phyloP scores from a whole-genome alignment of 169 alveolate species.

The Perkinsus marinus region DNA sequence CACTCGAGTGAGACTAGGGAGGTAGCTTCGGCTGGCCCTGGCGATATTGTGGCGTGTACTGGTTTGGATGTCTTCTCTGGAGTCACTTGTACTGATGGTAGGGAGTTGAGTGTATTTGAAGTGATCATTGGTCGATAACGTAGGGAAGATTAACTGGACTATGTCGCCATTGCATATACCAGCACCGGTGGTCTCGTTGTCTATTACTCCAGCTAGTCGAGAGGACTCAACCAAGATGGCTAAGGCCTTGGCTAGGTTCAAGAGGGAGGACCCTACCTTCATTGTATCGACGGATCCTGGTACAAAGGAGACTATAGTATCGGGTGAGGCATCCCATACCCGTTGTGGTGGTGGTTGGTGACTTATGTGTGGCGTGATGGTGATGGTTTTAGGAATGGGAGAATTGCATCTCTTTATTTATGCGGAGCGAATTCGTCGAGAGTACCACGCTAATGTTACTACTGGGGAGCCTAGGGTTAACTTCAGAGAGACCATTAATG shows the following conservation, averaged over 20 bases:
- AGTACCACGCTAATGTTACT: slow-evolving; percentile 47
- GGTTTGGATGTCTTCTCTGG: slow-evolving; percentile 85
- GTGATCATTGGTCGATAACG: too few relatives aligned
- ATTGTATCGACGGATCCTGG: slow-evolving; percentile 64
- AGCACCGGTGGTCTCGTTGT: slow-evolving; percentile 79
- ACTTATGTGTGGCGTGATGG: not conserved
- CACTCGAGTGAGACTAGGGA: slow-evolving; percentile 84
- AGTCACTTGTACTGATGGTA: slow-evolving; percentile 64
- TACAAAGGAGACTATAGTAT: slow-evolving; percentile 65
- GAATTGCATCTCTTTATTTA: slow-evolving; percentile 82
- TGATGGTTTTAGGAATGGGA: slow-evolving; percentile 84
- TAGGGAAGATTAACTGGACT: slow-evolving; percentile 43
- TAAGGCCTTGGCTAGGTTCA: slow-evolving; percentile 72
- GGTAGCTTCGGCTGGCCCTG: slow-evolving; percentile 72
- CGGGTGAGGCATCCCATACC: slow-evolving; percentile 61
- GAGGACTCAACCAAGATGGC: slow-evolving; percentile 48
- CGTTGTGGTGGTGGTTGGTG: not conserved
- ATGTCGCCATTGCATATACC: slow-evolving; percentile 76
- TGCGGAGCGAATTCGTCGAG: slow-evolving; percentile 83
- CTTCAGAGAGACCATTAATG: slow-evolving; percentile 40
- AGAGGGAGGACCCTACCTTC: slow-evolving; percentile 89
- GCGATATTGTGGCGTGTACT: slow-evolving; percentile 88
- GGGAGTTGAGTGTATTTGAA: not conserved
- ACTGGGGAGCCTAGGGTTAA: slow-evolving; percentile 85
- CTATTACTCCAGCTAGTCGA: slow-evolving; percentile 56